Percentiles rank a stretch among this genome's conserved stretches.
phyloP scores from a whole-genome alignment of 1,284 basidiomycete species.

The Cystobasidium pallidum region DNA sequence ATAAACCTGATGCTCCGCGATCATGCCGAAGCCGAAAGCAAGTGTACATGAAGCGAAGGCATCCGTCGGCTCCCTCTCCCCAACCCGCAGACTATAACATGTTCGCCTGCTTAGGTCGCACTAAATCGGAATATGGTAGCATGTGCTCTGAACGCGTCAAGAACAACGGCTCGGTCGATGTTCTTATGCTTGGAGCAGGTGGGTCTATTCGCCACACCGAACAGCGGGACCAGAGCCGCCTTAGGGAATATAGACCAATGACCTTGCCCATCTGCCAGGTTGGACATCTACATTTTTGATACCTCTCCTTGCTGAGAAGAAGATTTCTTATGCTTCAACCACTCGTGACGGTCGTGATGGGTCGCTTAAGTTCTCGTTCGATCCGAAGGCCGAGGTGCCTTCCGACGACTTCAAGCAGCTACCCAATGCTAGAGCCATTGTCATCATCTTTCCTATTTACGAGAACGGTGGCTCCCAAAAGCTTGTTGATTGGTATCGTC shows the following conservation, averaged over 20 bases:
- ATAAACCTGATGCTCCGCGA: too few relatives aligned
- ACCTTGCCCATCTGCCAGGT: slow-evolving; percentile 14
- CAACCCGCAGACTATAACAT: neutral
- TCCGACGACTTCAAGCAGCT: slow-evolving; percentile 59
- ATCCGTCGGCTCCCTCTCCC: too few relatives aligned
- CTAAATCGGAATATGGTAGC: neutral
- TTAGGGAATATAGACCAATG: neutral
- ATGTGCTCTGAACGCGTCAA: too few relatives aligned
- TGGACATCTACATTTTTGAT: slow-evolving; percentile 70
- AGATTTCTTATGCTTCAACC: slow-evolving; percentile 63
- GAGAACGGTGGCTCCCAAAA: slow-evolving; percentile 59
- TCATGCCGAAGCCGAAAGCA: too few relatives aligned
- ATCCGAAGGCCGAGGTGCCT: slow-evolving; percentile 56
- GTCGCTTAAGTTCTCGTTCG: slow-evolving; percentile 54
- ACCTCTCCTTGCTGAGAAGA: slow-evolving; percentile 60
- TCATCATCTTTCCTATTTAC: slow-evolving; percentile 68
- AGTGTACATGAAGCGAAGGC: too few relatives aligned
- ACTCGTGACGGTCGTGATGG: slow-evolving; percentile 60
- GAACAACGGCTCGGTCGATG: slow-evolving; percentile 57
- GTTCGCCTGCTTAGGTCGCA: slow-evolving; percentile 3
- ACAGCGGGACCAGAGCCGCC: neutral
- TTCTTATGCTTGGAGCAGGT: slow-evolving; percentile 70
- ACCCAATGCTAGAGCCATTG: slow-evolving; percentile 64
- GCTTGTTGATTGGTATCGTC: slow-evolving; percentile 56
- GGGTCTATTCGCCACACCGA: neutral